These are phyloP conservation scores for Penicillium sp. DNA, from an alignment of 2,329 filamentous ascomycete genomes.

Conservation along the genomic window DNA sequence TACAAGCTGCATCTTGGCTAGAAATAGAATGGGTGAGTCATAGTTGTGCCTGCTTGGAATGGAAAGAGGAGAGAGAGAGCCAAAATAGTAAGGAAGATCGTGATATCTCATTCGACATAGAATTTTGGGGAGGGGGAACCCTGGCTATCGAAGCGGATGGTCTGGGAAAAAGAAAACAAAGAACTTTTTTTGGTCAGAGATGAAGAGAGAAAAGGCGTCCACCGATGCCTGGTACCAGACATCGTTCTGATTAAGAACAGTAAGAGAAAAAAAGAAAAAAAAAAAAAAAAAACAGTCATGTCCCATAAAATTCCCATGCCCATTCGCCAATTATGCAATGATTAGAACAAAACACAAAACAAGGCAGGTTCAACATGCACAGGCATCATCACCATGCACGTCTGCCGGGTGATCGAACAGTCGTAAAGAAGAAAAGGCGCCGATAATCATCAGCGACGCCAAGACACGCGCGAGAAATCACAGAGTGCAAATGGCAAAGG, in stretches of 20 bases:
- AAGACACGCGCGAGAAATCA: not conserved
- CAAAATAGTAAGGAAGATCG: slow-evolving; percentile 4
- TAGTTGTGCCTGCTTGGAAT: not conserved
- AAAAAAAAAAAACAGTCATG: slow-evolving; percentile 1
- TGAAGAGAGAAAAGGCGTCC: not conserved
- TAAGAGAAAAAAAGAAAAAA: not conserved
- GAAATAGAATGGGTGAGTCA: not conserved
- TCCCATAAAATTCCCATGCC: slow-evolving; percentile 27
- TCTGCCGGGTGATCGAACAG: slow-evolving; percentile 20
- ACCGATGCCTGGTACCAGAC: slow-evolving; percentile 8
- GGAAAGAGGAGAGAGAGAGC: not conserved
- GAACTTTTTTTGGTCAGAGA: slow-evolving; percentile 19
- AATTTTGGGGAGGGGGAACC: slow-evolving; percentile 1
- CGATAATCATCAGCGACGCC: slow-evolving; percentile 1
- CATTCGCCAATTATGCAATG: slow-evolving; percentile 30
- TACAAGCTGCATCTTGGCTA: not conserved
- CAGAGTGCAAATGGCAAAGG: not conserved
- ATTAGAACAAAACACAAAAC: slow-evolving; percentile 19
- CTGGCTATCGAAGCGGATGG: not conserved
- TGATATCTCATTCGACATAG: slow-evolving; percentile 6
- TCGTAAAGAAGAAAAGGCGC: slow-evolving; percentile 7
- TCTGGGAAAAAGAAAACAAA: slow-evolving; percentile 5
- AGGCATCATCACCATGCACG: slow-evolving; percentile 27
- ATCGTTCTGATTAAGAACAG: slow-evolving; percentile 17
- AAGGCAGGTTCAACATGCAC: slow-evolving; percentile 20